Percentiles rank a stretch among this genome's conserved stretches.
These are phyloP conservation scores for Biscogniauxia sp. DNA, from an alignment of 2,329 filamentous ascomycete genomes.

Conservation along the genomic window DNA sequence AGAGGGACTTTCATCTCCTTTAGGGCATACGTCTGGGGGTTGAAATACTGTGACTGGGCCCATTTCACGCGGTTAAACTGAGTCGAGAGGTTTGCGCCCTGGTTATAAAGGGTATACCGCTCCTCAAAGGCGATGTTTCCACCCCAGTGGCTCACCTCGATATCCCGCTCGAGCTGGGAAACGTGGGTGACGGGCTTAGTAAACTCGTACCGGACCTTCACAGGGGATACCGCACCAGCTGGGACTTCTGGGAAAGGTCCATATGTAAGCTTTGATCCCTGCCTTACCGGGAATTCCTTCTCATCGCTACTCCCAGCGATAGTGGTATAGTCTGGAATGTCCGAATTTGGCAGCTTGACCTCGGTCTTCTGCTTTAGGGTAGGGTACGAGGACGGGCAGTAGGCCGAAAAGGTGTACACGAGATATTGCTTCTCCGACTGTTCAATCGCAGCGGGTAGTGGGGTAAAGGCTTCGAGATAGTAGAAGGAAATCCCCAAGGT, in stretches of 20 bases:
- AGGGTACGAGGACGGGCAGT: slow-evolving; percentile 77
- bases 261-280: slow-evolving; percentile 84
- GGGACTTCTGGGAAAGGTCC: slow-evolving; percentile 82
- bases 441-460: slow-evolving; percentile 77
- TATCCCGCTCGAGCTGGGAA: slow-evolving; percentile 76
- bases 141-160: slow-evolving; percentile 97
- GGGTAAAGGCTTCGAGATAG: slow-evolving; percentile 72
- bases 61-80: slow-evolving; percentile 77
- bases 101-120: slow-evolving; percentile 83
- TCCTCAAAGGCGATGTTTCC: slow-evolving; percentile 96
- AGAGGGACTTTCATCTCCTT: slow-evolving; percentile 81
- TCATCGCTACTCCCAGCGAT: slow-evolving; percentile 64
- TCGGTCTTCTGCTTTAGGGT: slow-evolving; percentile 97
- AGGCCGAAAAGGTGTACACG: slow-evolving; percentile 80
- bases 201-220: slow-evolving; percentile 88
- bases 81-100: slow-evolving; percentile 72
- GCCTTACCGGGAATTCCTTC: slow-evolving; percentile 67
- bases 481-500: slow-evolving; percentile 87
- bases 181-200: slow-evolving; percentile 86
- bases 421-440: slow-evolving; percentile 88
- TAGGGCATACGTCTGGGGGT: slow-evolving; percentile 72
- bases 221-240: slow-evolving; percentile 71
- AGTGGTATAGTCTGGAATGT: slow-evolving; percentile 82
- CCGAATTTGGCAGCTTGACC: slow-evolving; percentile 76
- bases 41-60: slow-evolving; percentile 71